A percentile compares a stretch with the other conserved stretches of the same genome.
These are phyloP conservation scores for Penicillium digitatum DNA, from an alignment of 2,329 filamentous ascomycete species.

Conservation along the genomic window DNA sequence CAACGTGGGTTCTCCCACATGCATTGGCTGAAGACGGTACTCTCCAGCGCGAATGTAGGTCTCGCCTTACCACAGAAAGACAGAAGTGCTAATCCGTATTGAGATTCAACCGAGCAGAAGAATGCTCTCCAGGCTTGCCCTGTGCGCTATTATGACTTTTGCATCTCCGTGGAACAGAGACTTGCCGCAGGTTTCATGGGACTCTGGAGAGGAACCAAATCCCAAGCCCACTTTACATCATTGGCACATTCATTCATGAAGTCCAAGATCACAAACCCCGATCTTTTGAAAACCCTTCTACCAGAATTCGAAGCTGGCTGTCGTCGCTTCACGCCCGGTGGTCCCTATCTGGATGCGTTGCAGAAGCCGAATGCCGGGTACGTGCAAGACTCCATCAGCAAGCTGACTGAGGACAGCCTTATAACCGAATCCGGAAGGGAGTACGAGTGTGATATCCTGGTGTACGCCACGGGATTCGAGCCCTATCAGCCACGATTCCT, in stretches of 20 bases:
- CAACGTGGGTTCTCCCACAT: constrained; percentile 9
- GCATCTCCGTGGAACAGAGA: not conserved
- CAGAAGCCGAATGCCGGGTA: constrained; percentile 4
- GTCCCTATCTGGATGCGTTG: constrained; percentile 6
- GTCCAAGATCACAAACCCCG: constrained; percentile 1
- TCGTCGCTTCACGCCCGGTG: constrained; percentile 7
- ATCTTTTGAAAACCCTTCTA: not conserved
- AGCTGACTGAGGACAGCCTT: constrained; percentile 4
- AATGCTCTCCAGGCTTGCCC: not conserved
- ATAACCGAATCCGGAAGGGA: not conserved
- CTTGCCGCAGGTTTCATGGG: constrained; percentile 4
- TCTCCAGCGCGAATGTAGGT: constrained; percentile 6
- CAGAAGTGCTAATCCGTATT: not conserved
- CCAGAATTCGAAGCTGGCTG: constrained; percentile 11
- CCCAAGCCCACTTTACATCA: constrained; percentile 3
- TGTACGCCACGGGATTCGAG: constrained; percentile 7
- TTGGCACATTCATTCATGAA: constrained; percentile 6
- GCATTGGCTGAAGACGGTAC: constrained; percentile 2
- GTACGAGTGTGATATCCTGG: constrained; percentile 1
- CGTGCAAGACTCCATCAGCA: constrained; percentile 1
- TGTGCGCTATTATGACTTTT: constrained; percentile 1
- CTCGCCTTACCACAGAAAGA: not conserved
- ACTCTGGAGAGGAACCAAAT: constrained; percentile 5
- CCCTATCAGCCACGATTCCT: constrained; percentile 10
- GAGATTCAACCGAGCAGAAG: constrained; percentile 3